Evolutionary conservation across 1,139 yeast genomes (phyloP), one percentile per base, ranked within the genome.

Genomic region (Blastobotrys elegans): DNA sequence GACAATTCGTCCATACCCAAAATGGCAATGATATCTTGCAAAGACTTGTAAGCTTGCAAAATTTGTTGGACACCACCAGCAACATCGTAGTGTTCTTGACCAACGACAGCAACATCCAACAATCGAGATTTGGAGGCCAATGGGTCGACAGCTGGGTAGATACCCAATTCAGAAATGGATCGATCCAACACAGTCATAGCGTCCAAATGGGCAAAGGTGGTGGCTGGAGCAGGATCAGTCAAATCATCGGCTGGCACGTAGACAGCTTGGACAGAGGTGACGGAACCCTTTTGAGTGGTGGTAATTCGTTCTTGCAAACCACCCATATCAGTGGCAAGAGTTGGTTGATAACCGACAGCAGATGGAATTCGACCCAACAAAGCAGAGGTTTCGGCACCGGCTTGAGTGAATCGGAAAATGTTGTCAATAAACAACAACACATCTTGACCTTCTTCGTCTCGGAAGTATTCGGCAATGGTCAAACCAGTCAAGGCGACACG

Each of bases 391-490:
- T 92, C 98, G 61, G 98, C 92, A 88, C 98, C 98, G 72, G 98
- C 98, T 84, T 92, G 98, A 74, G 98, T 92, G 83, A 92, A 92
- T 82, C 98, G 90, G 95, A 92, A 92, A 86, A 92, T 92, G 90
- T 92, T 92, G 81, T 92, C 98, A 71, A 92, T 87, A 82, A 92
- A 92, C 73, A 92, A 84, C 84, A 92, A 82, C 76, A 92, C 98
- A 85, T 92, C 98, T 80, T 92, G 97, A 75, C 98, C 98, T 79
- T 92, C 98, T 77, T 87, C 98, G 75, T 92, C 98, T 88, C 98
- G 94, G 94, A 92, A 92, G 81, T 92, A 92, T 80, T 92, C 98
- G 68, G 98, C 98, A 75, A 92, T 89, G 76, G 98, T 92, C 75
- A 92, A 84, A 84, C 98, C 98, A 65, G 98, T 92, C 74, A 92